A percentile compares a stretch with the other conserved stretches of the same genome.
phyloP scores from a whole-genome alignment of 495 filamentous ascomycete genomes.

The Penicillium canescens region DNA sequence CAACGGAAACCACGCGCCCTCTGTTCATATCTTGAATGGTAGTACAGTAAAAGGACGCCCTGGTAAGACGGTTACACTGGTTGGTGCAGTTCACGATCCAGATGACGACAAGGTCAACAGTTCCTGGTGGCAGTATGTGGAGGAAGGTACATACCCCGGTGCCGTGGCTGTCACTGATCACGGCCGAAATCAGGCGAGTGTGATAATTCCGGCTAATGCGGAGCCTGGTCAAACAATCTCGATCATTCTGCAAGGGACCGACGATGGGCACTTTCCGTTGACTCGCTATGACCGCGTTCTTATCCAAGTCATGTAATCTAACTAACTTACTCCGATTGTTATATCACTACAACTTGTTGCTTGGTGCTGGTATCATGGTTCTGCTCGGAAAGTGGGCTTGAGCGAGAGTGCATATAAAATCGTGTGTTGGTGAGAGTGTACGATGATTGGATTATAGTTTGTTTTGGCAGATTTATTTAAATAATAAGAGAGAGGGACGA shows the following conservation, averaged over 20 bases:
- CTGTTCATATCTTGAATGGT: slow-evolving; percentile 10
- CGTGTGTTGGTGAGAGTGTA: not conserved
- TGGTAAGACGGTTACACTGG: slow-evolving; percentile 5
- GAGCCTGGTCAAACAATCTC: slow-evolving; percentile 13
- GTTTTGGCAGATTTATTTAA: too few species aligned
- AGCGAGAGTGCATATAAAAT: not conserved
- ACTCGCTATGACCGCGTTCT: slow-evolving; percentile 13
- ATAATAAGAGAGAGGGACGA: too few species aligned
- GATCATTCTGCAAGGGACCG: slow-evolving; percentile 14
- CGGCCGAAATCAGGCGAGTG: not conserved
- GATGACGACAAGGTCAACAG: slow-evolving; percentile 9
- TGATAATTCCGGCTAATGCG: slow-evolving; percentile 8
- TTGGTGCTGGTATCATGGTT: slow-evolving; percentile 42
- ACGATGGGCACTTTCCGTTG: slow-evolving; percentile 9
- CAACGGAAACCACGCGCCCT: slow-evolving; percentile 30
- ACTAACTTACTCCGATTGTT: too few species aligned
- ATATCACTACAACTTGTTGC: not conserved
- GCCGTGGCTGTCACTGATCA: slow-evolving; percentile 2
- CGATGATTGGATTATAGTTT: not conserved
- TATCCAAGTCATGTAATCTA: slow-evolving; percentile 4
- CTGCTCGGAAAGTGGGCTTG: slow-evolving; percentile 43
- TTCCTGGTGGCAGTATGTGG: slow-evolving; percentile 17
- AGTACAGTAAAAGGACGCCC: not conserved
- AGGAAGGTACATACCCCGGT: slow-evolving; percentile 14
- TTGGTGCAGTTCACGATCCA: slow-evolving; percentile 10